Evolutionary conservation across 140 eudicot species (phyloP).

Genomic region (Cichorium intybus): DNA sequence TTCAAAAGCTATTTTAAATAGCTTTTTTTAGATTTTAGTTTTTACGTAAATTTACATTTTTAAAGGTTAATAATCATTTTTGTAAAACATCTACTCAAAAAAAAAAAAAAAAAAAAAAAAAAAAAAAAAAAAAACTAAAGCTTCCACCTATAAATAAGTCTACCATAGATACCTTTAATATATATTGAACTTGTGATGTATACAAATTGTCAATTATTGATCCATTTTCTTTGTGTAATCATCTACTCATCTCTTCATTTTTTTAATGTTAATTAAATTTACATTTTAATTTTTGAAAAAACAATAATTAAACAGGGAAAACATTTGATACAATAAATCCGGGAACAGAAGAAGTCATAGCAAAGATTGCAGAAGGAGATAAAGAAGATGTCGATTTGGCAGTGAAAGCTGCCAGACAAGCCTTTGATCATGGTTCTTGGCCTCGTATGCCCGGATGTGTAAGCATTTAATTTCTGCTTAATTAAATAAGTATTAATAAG

Average conservation of each 20-base stretch:
- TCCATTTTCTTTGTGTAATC: background rate
- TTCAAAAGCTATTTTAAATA: too few relatives aligned
- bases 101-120: too few relatives aligned
- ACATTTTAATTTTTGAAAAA: background rate
- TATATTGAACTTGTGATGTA: too few relatives aligned
- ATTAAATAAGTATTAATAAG: background rate
- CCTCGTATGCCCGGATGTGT: conserved; percentile 52
- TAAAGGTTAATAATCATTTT: too few relatives aligned
- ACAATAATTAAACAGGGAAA: conserved; percentile 21
- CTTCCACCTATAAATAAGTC: too few relatives aligned
- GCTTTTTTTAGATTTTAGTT: too few relatives aligned
- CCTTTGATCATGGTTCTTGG: conserved; percentile 60
- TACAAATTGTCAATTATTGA: background rate
- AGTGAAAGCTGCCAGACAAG: conserved; percentile 54
- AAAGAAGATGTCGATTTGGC: conserved; percentile 51
- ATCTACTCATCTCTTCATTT: background rate
- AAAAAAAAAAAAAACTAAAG: too few relatives aligned
- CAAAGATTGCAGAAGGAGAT: conserved; percentile 49
- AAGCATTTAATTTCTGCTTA: background rate
- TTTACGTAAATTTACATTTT: too few relatives aligned
- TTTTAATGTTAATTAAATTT: background rate
- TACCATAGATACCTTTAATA: too few relatives aligned
- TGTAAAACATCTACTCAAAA: too few relatives aligned
- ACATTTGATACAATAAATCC: conserved; percentile 51
- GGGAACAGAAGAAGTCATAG: conserved; percentile 32